Conservation (phyloP, 441 rosid genomes). For the Corymbia citriodora region DNA sequence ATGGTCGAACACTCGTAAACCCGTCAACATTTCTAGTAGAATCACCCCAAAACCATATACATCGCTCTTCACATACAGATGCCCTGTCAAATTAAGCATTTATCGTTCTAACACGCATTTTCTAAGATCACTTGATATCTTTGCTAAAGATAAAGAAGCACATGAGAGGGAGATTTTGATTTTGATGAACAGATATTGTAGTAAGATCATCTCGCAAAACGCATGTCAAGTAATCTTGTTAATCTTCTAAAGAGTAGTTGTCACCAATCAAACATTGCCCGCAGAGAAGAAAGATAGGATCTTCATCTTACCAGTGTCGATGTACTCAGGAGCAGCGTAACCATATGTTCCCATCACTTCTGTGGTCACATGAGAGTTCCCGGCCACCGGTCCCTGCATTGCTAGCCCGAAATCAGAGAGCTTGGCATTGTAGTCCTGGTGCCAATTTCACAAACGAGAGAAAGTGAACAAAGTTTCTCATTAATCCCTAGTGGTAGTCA, state of each 20-base stretch:
- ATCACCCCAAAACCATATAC: background rate
- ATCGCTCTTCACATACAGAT: background rate
- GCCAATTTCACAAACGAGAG: background rate
- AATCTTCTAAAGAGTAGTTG: background rate
- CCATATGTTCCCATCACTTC: background rate
- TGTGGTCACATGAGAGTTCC: slow-evolving; percentile 5
- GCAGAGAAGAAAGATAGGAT: background rate
- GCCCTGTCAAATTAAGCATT: background rate
- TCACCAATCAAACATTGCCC: background rate
- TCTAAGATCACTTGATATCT: background rate
- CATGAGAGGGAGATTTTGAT: background rate
- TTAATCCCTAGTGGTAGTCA: background rate
- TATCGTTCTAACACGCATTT: background rate
- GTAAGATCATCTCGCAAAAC: background rate
- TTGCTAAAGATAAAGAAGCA: background rate
- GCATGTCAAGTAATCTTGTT: background rate
- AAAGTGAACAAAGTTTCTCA: background rate
- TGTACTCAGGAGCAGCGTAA: no score
- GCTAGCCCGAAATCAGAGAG: slow-evolving; percentile 18
- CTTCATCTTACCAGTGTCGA: background rate
- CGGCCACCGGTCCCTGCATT: slow-evolving; percentile 2
- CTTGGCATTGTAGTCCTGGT: slow-evolving; percentile 10
- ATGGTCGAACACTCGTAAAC: background rate
- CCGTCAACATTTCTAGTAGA: background rate
- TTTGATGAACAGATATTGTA: no score